Evolutionary conservation across 352 stramenopile species (phyloP).

Genomic region (Plasmopara viticola): DNA sequence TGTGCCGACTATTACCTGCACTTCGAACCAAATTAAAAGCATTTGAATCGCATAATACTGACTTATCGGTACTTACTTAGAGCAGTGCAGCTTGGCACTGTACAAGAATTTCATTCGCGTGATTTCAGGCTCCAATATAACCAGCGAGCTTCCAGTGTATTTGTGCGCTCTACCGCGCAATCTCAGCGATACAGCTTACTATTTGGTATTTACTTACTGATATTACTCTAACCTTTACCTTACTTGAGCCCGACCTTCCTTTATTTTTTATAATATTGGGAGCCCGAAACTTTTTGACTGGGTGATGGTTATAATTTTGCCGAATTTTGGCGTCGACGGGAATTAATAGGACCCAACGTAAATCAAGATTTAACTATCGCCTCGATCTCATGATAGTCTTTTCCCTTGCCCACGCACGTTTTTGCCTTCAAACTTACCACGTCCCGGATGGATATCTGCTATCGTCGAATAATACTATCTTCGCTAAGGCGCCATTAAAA

Average conservation of each 20-base stretch:
- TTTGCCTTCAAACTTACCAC: background rate
- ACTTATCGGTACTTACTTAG: too few relatives aligned
- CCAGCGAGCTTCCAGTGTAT: background rate
- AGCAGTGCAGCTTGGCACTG: background rate
- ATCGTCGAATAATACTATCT: background rate
- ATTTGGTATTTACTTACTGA: background rate
- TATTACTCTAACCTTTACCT: background rate
- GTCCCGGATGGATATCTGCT: background rate
- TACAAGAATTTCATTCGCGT: background rate
- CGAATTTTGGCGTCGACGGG: background rate
- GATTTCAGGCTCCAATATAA: background rate
- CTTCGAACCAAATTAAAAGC: too few relatives aligned
- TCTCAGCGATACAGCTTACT: background rate
- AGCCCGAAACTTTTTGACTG: background rate
- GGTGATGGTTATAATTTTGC: background rate
- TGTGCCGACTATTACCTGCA: background rate
- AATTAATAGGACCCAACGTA: background rate
- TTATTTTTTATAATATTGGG: background rate
- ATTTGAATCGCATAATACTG: too few relatives aligned
- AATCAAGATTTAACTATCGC: too few relatives aligned
- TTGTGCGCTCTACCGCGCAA: background rate
- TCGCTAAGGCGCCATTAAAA: background rate
- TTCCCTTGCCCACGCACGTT: background rate
- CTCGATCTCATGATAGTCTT: background rate
- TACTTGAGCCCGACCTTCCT: background rate